These are phyloP conservation scores for Lactuca saligna DNA, from an alignment of 129 eudicot genomes.

Conservation along the genomic window DNA sequence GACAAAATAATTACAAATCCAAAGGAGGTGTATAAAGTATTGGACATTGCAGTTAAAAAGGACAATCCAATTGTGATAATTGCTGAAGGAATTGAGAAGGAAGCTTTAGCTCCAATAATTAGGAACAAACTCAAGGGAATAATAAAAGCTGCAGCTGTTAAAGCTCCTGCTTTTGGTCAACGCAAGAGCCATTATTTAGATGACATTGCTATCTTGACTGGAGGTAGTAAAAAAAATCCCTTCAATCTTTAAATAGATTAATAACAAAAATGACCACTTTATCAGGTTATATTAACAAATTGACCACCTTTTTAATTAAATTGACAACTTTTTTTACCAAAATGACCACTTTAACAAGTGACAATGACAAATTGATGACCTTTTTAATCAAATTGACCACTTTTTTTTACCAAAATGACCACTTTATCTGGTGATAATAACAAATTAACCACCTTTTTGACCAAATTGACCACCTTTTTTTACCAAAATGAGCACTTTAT, in stretches of 20 bases:
- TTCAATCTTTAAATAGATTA: background rate
- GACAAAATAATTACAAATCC: constrained; percentile 77
- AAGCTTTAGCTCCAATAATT: constrained; percentile 79
- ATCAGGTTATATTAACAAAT: no score
- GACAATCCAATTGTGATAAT: constrained; percentile 63
- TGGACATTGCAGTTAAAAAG: constrained; percentile 72
- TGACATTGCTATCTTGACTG: constrained; percentile 85
- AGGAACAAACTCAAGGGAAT: constrained; percentile 78
- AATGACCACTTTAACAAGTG: no score
- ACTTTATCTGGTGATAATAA: no score
- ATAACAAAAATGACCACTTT: background rate
- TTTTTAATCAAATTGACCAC: no score
- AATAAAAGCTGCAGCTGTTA: constrained; percentile 81
- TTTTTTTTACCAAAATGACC: no score
- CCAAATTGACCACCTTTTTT: no score
- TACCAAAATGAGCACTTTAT: no score
- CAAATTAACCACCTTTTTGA: no score
- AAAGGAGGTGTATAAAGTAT: constrained; percentile 63
- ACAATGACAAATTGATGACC: no score
- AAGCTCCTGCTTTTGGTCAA: constrained; percentile 90
- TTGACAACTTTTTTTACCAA: no score
- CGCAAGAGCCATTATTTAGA: constrained; percentile 88
- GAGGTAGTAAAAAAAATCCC: constrained; percentile 49
- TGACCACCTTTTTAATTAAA: no score
- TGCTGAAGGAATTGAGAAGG: constrained; percentile 85